phyloP scores from a whole-genome alignment of 2,329 filamentous ascomycete species.

The Scytalidium lignicola region DNA sequence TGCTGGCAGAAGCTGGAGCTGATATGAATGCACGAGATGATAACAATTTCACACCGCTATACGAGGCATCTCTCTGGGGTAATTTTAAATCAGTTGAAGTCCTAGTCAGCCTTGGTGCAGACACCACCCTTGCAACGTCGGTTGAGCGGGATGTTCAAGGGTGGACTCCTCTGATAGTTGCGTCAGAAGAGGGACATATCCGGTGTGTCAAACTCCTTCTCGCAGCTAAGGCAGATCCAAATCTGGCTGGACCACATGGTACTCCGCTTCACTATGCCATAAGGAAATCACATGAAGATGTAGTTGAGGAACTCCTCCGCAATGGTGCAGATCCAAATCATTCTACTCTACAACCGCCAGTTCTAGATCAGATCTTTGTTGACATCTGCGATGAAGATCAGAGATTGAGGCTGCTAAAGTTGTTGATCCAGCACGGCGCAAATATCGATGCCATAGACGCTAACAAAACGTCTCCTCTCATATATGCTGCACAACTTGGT shows the following conservation, averaged over 20 bases:
- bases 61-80: conserved; percentile 3
- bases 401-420: conserved; percentile 14
- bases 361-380: background rate
- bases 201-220: background rate
- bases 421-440: conserved; percentile 19
- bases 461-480: conserved; percentile 23
- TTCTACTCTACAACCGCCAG: background rate
- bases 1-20: conserved; percentile 5
- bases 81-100: background rate
- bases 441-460: conserved; percentile 20
- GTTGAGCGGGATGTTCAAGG: background rate
- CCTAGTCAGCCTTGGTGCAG: background rate
- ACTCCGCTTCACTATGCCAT: conserved; percentile 1
- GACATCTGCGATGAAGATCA: background rate
- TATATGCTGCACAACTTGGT: conserved; percentile 20
- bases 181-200: background rate
- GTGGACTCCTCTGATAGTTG: conserved; percentile 1
- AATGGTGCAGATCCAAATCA: background rate
- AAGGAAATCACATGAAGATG: background rate
- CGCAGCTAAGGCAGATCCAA: background rate
- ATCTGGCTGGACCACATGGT: background rate
- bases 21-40: conserved; percentile 5
- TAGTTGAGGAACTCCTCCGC: background rate
- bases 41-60: conserved; percentile 4
- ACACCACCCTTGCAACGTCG: background rate